Conservation (phyloP, 108 stramenopile genomes). For the Nannochloropsis salina region DNA sequence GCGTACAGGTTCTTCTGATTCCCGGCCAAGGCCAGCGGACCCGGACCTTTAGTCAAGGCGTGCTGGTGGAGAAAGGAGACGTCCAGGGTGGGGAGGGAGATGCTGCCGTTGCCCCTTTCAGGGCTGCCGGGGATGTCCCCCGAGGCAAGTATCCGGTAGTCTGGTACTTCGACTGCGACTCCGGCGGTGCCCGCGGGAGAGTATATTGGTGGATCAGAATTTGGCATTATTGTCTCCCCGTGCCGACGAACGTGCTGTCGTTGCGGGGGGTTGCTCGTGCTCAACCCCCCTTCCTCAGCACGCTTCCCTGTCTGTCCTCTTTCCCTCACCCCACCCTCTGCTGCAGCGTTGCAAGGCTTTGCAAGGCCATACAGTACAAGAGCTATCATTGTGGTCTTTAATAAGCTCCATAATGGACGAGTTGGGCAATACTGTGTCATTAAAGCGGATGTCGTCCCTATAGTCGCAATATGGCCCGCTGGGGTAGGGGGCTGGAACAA, state of each 20-base stretch:
- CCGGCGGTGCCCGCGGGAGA: neutral
- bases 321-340: neutral
- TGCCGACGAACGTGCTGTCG: neutral
- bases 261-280: neutral
- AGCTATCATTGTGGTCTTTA: too few species aligned
- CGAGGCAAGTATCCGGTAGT: neutral
- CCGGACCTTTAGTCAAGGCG: neutral
- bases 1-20: neutral
- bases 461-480: too few species aligned
- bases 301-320: neutral
- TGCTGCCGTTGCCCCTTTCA: neutral
- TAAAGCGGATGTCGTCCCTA: too few species aligned
- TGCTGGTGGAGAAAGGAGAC: conserved; percentile 5
- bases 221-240: neutral
- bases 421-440: too few species aligned
- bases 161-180: neutral
- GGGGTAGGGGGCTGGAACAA: too few species aligned
- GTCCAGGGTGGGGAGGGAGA: neutral
- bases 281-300: neutral
- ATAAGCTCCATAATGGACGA: too few species aligned
- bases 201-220: neutral
- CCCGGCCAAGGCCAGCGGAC: neutral
- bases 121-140: neutral
- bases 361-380: too few species aligned
- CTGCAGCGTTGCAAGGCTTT: neutral